Percentiles rank a stretch among this genome's conserved stretches.
phyloP scores from a whole-genome alignment of 225 moss, liverwort and hornwort genomes.

The Antitrichia curtipendula region DNA sequence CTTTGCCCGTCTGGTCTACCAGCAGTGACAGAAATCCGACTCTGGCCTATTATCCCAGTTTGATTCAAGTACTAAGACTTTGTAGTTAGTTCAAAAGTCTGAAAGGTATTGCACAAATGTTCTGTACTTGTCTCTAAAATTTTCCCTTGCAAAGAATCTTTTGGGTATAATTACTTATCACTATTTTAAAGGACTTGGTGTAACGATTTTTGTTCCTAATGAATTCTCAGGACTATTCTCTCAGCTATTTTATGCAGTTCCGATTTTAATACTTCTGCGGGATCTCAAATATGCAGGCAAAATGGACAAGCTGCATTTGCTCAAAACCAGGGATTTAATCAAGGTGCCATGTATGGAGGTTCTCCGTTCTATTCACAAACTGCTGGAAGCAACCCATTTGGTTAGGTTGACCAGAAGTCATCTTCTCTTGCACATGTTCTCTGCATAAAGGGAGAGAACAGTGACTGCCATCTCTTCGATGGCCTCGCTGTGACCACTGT shows the following conservation, averaged over 20 bases:
- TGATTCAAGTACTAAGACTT: not conserved
- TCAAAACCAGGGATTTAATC: conserved; percentile 23
- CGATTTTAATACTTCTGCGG: not conserved
- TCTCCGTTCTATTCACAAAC: conserved; percentile 28
- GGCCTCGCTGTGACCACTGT: not conserved
- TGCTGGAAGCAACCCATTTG: conserved; percentile 36
- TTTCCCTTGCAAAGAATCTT: not conserved
- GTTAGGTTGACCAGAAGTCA: not conserved
- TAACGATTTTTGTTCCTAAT: not conserved
- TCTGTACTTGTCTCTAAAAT: not conserved
- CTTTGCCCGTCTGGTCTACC: not conserved
- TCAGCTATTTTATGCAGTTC: not conserved
- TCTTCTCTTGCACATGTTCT: not conserved
- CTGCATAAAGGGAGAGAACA: not conserved
- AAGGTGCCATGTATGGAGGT: conserved; percentile 25
- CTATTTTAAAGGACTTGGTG: not conserved
- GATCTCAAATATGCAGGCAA: conserved; percentile 11
- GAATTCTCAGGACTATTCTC: not conserved
- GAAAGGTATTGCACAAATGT: not conserved
- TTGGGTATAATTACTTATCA: not conserved
- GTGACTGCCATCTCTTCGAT: not conserved
- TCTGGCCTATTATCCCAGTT: not conserved
- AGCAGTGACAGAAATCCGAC: not conserved
- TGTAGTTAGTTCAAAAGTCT: not conserved
- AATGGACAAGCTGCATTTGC: conserved; percentile 14